Conservation (phyloP, 179 eudicot genomes). For the Sideroxylon spinosum region DNA sequence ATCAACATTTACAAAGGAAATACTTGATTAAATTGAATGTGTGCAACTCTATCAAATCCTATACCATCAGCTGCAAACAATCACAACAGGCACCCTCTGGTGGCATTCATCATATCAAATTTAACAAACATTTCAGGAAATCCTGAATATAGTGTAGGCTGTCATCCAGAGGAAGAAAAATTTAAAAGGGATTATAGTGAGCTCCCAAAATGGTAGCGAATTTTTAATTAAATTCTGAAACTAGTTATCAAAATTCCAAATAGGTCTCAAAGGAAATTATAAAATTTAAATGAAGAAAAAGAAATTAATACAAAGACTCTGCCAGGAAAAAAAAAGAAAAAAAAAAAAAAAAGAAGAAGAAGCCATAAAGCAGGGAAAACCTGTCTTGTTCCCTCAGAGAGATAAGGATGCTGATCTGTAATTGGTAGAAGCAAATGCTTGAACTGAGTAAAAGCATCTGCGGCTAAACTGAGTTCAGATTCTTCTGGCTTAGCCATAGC, state of each 20-base stretch:
- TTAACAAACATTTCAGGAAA: no score
- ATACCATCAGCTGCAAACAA: slow-evolving; percentile 2
- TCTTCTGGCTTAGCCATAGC: slow-evolving; percentile 58
- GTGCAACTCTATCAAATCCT: neutral
- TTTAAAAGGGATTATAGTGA: neutral
- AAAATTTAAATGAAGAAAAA: neutral
- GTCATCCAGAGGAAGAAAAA: neutral
- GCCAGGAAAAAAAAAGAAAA: no score
- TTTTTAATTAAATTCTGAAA: neutral
- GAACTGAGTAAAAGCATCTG: slow-evolving; percentile 70
- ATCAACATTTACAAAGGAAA: neutral
- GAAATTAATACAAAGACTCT: neutral
- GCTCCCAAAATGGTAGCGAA: neutral
- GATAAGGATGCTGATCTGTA: slow-evolving; percentile 79
- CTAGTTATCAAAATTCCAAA: neutral
- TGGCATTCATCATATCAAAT: neutral
- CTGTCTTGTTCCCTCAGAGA: slow-evolving; percentile 96
- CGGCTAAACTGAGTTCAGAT: slow-evolving; percentile 53
- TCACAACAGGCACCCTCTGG: neutral
- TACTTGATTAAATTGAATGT: neutral
- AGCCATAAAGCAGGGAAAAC: slow-evolving; percentile 29
- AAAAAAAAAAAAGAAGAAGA: neutral
- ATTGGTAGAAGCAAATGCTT: slow-evolving; percentile 92
- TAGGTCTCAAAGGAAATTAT: neutral
- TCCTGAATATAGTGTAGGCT: neutral